Base-by-base conservation (phyloP, 441 rosid genomes). In the Dalechampia spathulata region DNA sequence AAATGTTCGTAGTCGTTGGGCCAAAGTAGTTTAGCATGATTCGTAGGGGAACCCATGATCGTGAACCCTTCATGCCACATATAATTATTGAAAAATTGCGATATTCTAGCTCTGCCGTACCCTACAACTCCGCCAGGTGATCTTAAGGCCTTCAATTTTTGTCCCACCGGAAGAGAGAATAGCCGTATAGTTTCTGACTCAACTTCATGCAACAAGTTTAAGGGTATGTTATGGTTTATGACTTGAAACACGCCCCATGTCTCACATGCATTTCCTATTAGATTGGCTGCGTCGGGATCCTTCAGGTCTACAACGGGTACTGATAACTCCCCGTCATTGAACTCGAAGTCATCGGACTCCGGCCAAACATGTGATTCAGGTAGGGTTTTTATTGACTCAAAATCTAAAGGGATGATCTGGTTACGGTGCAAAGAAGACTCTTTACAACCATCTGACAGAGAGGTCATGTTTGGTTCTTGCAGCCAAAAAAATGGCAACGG, bases 11-110 rank as follows among this genome's bases (percentile, higher is more conserved):
- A 70, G 54, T 75, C 79, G 42, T 45, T 52, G 10, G 96, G 96
- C 98, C 96, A 90, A 34, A 90, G 87, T 65, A 61, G 69, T 46
- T 69, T 75, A 21, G 85, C 84, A 57, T 90, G 90, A 28, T 79
- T 85, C 11, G 66, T 41, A 4, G 95, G 90, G 14, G 95, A 78
- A 26, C 90, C 96, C 19, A 72, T 44, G 49, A 90, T 63, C 26
- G 96, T 90, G 75, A 90, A 90, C 12, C 96, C 98, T 72, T 90
- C 95, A 21, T 85, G 85, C 98, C 98, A 87, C 95, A 90, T 78
- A 27, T 44, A 67, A 74, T 85, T 90, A 15, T 70, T 60, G 56
- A 90, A 90, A 52, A 85, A 87, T 7, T 81, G 64, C 2, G 98
- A 78, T 15, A 90, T 78, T 36, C 83, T 72, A 1, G 95, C 90